Conservation (phyloP, 23 red algal species). For the Agarophyton chilense region DNA sequence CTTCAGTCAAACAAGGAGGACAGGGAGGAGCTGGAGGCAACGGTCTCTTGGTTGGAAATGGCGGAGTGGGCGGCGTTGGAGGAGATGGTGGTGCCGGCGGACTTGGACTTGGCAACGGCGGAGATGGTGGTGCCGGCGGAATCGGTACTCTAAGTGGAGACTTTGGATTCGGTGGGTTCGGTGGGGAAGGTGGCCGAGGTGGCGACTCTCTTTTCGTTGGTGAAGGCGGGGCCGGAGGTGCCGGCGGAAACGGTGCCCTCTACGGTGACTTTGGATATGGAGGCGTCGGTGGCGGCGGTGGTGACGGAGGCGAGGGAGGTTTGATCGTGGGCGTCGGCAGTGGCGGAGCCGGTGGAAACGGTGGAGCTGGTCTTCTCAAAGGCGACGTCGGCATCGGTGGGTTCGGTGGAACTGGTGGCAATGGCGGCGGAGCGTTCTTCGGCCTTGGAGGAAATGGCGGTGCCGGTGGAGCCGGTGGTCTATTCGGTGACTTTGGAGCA, state of each 20-base stretch:
- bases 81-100: neutral
- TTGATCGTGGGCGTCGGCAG: constrained; percentile 12
- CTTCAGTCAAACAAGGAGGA: too few relatives aligned
- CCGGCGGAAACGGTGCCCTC: too few relatives aligned
- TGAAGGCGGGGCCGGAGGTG: neutral
- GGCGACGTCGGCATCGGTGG: too few relatives aligned
- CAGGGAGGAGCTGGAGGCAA: too few relatives aligned
- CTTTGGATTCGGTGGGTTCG: too few relatives aligned
- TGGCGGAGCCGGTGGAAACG: neutral
- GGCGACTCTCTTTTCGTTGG: neutral
- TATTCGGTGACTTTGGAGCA: neutral
- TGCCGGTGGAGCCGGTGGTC: neutral
- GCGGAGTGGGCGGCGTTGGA: too few relatives aligned
- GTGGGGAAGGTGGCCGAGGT: neutral
- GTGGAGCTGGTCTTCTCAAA: neutral
- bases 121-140: neutral
- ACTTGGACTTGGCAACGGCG: neutral
- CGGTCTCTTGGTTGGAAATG: too few relatives aligned
- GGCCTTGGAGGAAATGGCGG: neutral
- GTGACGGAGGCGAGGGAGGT: neutral
- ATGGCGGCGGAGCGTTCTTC: constrained; percentile 4
- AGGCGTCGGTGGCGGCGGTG: neutral
- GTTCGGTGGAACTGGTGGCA: neutral
- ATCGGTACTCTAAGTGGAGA: neutral
- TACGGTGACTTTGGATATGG: neutral